These are phyloP conservation scores for Didymella segeticola DNA, from an alignment of 2,329 filamentous ascomycete genomes.

Conservation along the genomic window DNA sequence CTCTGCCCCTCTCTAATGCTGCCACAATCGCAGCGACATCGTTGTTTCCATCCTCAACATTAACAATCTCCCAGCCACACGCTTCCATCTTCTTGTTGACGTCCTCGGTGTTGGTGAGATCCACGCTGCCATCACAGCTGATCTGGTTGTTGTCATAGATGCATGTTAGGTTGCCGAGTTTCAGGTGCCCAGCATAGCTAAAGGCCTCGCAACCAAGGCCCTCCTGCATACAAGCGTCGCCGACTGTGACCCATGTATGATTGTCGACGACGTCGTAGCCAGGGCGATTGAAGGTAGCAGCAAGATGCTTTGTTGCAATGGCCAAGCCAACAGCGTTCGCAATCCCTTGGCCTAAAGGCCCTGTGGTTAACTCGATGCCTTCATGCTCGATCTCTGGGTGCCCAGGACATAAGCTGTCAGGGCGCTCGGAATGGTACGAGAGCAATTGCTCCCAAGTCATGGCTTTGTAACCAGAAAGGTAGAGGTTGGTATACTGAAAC, in stretches of 20 bases:
- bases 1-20: slow-evolving; percentile 54
- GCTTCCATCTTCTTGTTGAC: slow-evolving; percentile 64
- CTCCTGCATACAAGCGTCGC: slow-evolving; percentile 64
- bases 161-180: slow-evolving; percentile 61
- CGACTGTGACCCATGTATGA: slow-evolving; percentile 63
- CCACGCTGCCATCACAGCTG: slow-evolving; percentile 63
- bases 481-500: slow-evolving; percentile 62
- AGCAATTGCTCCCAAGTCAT: slow-evolving; percentile 66
- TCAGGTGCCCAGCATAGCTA: slow-evolving; percentile 61
- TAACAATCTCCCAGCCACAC: slow-evolving; percentile 62
- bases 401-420: slow-evolving; percentile 60
- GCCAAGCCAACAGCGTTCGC: slow-evolving; percentile 66
- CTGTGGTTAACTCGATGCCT: slow-evolving; percentile 66
- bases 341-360: slow-evolving; percentile 65
- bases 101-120: slow-evolving; percentile 62
- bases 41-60: slow-evolving; percentile 59
- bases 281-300: slow-evolving; percentile 59
- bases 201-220: slow-evolving; percentile 64
- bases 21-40: slow-evolving; percentile 57
- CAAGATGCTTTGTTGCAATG: slow-evolving; percentile 63
- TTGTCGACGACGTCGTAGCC: slow-evolving; percentile 58
- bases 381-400: slow-evolving; percentile 65
- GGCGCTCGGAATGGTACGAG: slow-evolving; percentile 58
- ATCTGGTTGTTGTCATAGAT: slow-evolving; percentile 68
- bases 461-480: slow-evolving; percentile 60